Base-by-base conservation (phyloP, 2,329 filamentous ascomycete genomes). In the Botrytis squamosa region DNA sequence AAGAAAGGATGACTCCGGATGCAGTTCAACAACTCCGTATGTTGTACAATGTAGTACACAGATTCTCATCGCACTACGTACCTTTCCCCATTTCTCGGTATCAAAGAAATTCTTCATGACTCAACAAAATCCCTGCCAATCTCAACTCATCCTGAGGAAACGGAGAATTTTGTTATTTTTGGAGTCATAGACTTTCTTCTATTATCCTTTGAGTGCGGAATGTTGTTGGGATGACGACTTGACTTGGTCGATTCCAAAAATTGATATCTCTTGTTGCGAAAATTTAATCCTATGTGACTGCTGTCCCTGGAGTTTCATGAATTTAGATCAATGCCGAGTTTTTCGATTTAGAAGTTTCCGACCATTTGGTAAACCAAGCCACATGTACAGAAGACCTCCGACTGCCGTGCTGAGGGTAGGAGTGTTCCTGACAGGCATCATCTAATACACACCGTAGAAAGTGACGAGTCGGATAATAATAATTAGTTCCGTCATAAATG, bases 401-500 rank as follows among this genome's bases (percentile, higher is more conserved):
- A 66, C 42, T 66, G 64, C 64, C 64, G 44, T 66, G 12, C 1
- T 49, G 29, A 38, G 38, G 29, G 10, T n/a, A 29, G n/a, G 38
- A 64, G 16, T 29, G 16, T 18, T 49, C 33, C 46, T 66, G 64
- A 38, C 20, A 9, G 33, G 42, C 25, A 49, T 49, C 64, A 66
- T 66, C 44, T 29, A 44, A 38, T 22, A 66, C 44, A 66, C 20
- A 36, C 64, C n/a, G 62, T 65, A 36, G 14, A n/a, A 66, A 66
- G 25, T 66, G 44, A 66, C 44, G 6, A 66, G 66, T 44, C n/a
- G 40, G 62, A 65, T 29, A 65, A 33, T 22, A 14, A 18, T 29
- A 22, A 29, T 22, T 33, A 18, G 20, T 33, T 65, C 44, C 40
- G n/a, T 65, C 66, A 69, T 22, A 42, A 33, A 42, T 57, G 52